Base-by-base conservation (phyloP, 2,329 filamentous ascomycete genomes). In the Fusarium sulawesiense region DNA sequence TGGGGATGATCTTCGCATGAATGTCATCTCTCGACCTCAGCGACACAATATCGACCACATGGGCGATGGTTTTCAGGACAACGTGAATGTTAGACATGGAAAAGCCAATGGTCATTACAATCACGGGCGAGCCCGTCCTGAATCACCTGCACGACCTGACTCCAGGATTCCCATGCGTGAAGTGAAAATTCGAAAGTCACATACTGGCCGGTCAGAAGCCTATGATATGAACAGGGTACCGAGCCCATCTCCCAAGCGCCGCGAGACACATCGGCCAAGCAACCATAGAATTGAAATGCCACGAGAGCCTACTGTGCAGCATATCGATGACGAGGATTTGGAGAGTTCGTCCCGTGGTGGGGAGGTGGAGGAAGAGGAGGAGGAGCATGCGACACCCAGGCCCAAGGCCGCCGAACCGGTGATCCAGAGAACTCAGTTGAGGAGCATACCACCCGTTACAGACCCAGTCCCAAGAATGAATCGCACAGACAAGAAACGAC, bases 161-260 rank as follows among this genome's bases (percentile, higher is more conserved):
- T 72, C 79, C 20, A 80, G 77, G 49, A 75, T 83, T n/a, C 78
- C 83, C 1, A 72, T 83, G 60, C 80, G 83, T 21, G 81, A 84
- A 54, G 67, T 76, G 13, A 75, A 69, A 20, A 71, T 78, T 42
- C 70, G 73, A 47, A 76, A 72, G 44, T 66, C 73, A n/a, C 71
- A 76, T 50, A 54, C 53, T 30, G 74, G 70, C 14, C 68, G 66
- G 62, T 64, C 66, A 57, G 72, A 72, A 37, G 68, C 59, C 20
- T 67, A 70, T 18, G 65, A 71, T 29, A 51, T 58, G 13, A 70
- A 72, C 14, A 66, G 74, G 30, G 62, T 41, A 12, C 72, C 73
- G 49, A 77, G 68, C 30, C 70, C 70, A 41, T 77, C 75, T 7
- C 78, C 73, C 16, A 76, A 71, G n/a, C 53, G 68, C 37, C 72